A percentile compares a stretch with the other conserved stretches of the same genome.
These are phyloP conservation scores for Trypanosoma caninum DNA, from an alignment of 208 protist species.

Conservation along the genomic window DNA sequence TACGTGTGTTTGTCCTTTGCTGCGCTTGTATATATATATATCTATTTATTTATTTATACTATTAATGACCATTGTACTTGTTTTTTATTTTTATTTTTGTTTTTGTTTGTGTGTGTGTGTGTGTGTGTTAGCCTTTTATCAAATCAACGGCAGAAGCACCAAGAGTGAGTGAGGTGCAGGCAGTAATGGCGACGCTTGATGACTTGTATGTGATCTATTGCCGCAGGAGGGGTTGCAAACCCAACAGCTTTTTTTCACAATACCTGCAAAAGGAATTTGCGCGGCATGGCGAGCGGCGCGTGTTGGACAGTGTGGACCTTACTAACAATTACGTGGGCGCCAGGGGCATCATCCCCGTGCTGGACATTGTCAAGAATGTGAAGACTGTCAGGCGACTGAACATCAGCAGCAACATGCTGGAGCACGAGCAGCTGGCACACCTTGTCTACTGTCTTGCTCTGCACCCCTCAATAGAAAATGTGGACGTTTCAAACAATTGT, in stretches of 20 bases:
- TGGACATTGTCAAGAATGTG: conserved; percentile 82
- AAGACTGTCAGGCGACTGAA: conserved; percentile 68
- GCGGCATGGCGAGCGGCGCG: conserved; percentile 20
- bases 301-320: conserved; percentile 58
- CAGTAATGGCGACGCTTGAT: conserved; percentile 51
- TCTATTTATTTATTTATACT: conserved; percentile 6
- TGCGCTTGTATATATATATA: not conserved
- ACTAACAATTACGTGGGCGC: conserved; percentile 78
- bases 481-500: conserved; percentile 54
- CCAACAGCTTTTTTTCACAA: conserved; percentile 63
- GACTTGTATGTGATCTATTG: conserved; percentile 87
- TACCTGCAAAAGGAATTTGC: conserved; percentile 46
- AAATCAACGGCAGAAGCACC: not conserved
- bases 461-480: conserved; percentile 58
- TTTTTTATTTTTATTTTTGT: conserved; percentile 4
- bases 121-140: conserved; percentile 4
- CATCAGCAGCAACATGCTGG: conserved; percentile 70
- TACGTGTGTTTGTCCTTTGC: not conserved
- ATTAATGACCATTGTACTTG: no score
- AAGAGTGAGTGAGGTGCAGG: not conserved
- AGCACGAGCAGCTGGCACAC: conserved; percentile 66
- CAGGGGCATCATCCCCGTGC: conserved; percentile 72
- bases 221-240: conserved; percentile 56
- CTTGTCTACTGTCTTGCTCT: conserved; percentile 76
- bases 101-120: conserved; percentile 8